Evolutionary conservation across 805 yeast genomes (phyloP), one percentile per base, ranked within the genome.

Genomic region (Starmerella tilneyi): DNA sequence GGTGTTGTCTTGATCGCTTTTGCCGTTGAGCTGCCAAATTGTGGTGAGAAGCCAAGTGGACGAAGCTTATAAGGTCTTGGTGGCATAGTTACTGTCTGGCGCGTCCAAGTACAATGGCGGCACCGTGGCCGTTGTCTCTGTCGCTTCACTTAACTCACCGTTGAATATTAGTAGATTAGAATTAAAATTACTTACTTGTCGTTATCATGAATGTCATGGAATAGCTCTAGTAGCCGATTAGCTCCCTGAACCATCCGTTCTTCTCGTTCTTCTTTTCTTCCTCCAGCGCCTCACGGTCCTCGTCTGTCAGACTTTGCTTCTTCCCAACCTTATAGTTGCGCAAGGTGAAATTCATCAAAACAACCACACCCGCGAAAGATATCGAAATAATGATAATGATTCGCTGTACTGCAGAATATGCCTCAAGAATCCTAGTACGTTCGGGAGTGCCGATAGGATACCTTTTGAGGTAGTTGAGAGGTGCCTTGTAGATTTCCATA

Each of bases 401-500:
- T 55, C 69, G 68, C 62, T 81, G 88, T 43, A 77, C 69, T 46
- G 75, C 63, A 43, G 71, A 70, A 60, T 81, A 81, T 3, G 81
- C 72, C 37, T 58, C 61, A 5, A 78, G 80, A 34, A 78, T 68
- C 3, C 73, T 77, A 3, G 57, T 57, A 62, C 89, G 73, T 50
- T 69, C 74, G 12, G 78, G 74, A 0, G 81, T 65, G 2, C 77
- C 84, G 81, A 83, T 75, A 1, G 75, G 59, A 56, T 77, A 69
- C 1, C 55, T 54, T 3, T 56, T 49, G 41, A 72, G 64, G 54
- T 74, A 78, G 0, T 66, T 59, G 54, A 71, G 69, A 31, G 86
- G 86, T n/a, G 70, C 59, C 5, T 65, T 66, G 56, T 78, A 78
- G 11, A 76, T 79, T 3, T 47, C 48, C 0, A 61, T 53, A 8